phyloP scores from a whole-genome alignment of 495 filamentous ascomycete genomes.

The Usnea hakonensis region DNA sequence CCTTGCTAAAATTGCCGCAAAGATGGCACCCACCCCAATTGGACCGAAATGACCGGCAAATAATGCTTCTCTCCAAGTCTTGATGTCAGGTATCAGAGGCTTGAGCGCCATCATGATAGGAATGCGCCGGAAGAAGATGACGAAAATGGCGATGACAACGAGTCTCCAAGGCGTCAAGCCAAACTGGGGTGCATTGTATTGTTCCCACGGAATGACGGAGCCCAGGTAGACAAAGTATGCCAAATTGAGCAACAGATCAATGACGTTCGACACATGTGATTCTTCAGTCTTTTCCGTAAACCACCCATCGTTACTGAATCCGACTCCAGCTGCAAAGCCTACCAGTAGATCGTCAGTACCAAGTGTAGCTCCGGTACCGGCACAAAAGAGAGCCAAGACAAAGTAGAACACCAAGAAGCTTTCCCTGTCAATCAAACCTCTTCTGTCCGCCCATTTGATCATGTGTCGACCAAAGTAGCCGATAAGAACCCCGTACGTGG shows the following conservation, averaged over 20 bases:
- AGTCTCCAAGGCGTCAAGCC: constrained; percentile 81
- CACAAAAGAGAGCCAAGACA: constrained; percentile 90
- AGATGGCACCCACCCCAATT: constrained; percentile 95
- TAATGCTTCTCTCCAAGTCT: constrained; percentile 95
- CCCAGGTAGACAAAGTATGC: constrained; percentile 97
- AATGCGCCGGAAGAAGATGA: constrained; percentile 93
- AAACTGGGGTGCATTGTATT: constrained; percentile 64
- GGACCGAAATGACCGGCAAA: constrained; percentile 99
- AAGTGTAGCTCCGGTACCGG: constrained; percentile 84
- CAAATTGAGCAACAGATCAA: constrained; percentile 94
- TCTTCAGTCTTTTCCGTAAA: constrained; percentile 98
- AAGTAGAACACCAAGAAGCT: constrained; percentile 99
- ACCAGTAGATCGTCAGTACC: constrained; percentile 96
- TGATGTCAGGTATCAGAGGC: constrained; percentile 90
- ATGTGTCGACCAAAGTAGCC: constrained; percentile 85
- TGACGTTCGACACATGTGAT: constrained; percentile 97
- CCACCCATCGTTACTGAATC: constrained; percentile 99
- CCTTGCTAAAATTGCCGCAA: constrained; percentile 83
- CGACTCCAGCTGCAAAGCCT: constrained; percentile 89
- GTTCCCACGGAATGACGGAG: constrained; percentile 90
- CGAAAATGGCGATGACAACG: constrained; percentile 79
- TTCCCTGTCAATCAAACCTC: constrained; percentile 85
- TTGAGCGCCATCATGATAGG: constrained; percentile 92
- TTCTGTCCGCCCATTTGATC: constrained; percentile 82
- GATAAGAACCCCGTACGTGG: constrained; percentile 77